Base-by-base conservation (phyloP, 192 early-diverging fungal species). In the Podila epigama region DNA sequence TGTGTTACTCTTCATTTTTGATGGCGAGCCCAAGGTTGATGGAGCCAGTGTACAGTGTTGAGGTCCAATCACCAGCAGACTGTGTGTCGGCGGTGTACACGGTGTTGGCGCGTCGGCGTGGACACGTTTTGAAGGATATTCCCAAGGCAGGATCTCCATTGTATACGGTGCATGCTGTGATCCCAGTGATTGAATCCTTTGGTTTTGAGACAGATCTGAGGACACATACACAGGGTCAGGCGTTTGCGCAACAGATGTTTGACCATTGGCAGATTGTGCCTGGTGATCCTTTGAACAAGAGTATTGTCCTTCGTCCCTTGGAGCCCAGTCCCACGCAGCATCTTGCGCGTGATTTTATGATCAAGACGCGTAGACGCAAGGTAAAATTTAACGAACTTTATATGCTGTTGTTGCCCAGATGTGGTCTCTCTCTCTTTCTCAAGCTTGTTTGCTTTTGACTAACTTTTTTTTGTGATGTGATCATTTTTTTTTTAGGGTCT, bases 261-360 rank as follows among this genome's bases (percentile, higher is more conserved):
- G 97, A 99, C 63, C 96, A 98, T 62, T 99, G 96, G 95, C 95
- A 97, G 72, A 89, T 94, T 48, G 97, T 99, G 18, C 97, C 97
- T 39, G 97, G 97, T 12, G 95, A 99, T 70, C 97, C 97, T 33
- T 82, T 99, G 40, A 96, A 98, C 79, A 92, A 93, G 64, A 83
- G 80, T 5, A 93, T 94, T 67, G 92, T 94, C 32, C 79, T 99
- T 66, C 65, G 90, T 44, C 96, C 98, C 25, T 78, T 99, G 51
- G 98, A 99, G 69, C 92, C 94, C n/a, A 91, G 90, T 60, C 87
- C 90, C 35, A 89, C 88, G 6, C 91, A 92, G 71, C 93, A 95
- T 66, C 79, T 99, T 51, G 98, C 98, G 8, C 81, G 98, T 59
- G 98, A 99, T 72, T 99, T 98, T 85, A 96, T 99, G 95, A 88